Evolutionary conservation across 345 rosid genomes (phyloP), one percentile per base, ranked within the genome.

Genomic region (Salix suchowensis): DNA sequence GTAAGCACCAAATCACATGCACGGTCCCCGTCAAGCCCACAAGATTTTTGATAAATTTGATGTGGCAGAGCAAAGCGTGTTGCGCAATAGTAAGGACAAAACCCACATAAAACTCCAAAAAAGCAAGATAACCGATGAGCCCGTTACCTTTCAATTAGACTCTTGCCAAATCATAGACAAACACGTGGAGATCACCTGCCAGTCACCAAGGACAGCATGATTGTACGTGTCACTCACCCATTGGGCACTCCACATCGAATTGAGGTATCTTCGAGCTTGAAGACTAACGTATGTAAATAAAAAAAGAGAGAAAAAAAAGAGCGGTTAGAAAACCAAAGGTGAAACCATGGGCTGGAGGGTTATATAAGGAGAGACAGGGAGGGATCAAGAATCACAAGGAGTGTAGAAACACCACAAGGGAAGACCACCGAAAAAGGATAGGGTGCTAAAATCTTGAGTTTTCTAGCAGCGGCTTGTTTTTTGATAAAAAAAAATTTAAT

Each of bases 341-440:
- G 32, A 69, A 70, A 26, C 65, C 58, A 55, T 64, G 71, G 58
- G 62, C 37, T 39, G 1, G 66, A 34, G 69, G 64, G 70, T 37
- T 90, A 85, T 91, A 89, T 89, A 91, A 84, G 46, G 23, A 48
- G 73, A 69, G 81, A 66, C 73, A 46, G 68, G 81, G 72, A 34
- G 80, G 68, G n/a, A 14, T 64, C 44, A 18, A 11, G 58, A 62
- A 81, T 68, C 37, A 42, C 91, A 84, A 15, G 73, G 84, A 86
- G 86, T 24, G 82, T 24, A 77, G 67, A 78, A 84, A 76, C 80
- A 24, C 44, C n/a, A 36, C 50, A 52, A 68, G 68, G 84, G 73
- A 85, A 87, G 81, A 80, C 44, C 46, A 34, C 70, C 6, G n/a
- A 9, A 42, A 39, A 6, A 44, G 26, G 62, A 24, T 18, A n/a